Evolutionary conservation across 2,329 filamentous ascomycete genomes (phyloP).

Genomic region (Ceratocystis destructans): DNA sequence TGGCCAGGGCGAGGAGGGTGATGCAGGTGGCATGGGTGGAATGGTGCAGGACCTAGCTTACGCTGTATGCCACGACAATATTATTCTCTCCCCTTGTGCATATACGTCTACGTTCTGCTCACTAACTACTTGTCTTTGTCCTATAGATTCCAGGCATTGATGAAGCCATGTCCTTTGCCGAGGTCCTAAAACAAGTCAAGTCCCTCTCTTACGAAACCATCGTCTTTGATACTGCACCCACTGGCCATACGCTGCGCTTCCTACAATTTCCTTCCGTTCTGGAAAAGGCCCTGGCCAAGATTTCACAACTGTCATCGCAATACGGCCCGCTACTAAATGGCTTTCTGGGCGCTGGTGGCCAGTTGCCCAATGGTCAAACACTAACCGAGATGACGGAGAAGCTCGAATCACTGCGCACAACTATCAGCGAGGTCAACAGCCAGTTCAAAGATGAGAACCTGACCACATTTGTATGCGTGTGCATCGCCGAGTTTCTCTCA

Average conservation of each 20-base stretch:
- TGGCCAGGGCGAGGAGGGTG: conserved; percentile 58
- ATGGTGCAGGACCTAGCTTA: conserved; percentile 99
- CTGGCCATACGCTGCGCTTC: conserved; percentile 95
- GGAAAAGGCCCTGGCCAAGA: conserved; percentile 95
- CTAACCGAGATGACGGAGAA: conserved; percentile 86
- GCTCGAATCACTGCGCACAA: conserved; percentile 83
- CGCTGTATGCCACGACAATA: conserved; percentile 48
- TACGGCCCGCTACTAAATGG: conserved; percentile 94
- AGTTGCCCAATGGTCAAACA: conserved; percentile 80
- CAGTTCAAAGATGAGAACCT: conserved; percentile 96
- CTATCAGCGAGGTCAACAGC: conserved; percentile 87
- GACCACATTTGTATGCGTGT: conserved; percentile 95
- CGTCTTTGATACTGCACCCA: conserved; percentile 97
- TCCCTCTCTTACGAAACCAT: conserved; percentile 97
- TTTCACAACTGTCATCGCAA: conserved; percentile 83
- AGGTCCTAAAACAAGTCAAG: conserved; percentile 98
- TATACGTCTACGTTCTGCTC: conserved; percentile 6
- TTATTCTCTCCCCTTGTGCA: not conserved
- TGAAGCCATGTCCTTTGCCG: conserved; percentile 98
- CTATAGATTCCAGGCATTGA: conserved; percentile 88
- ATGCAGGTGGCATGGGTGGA: conserved; percentile 59
- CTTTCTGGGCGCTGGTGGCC: conserved; percentile 63
- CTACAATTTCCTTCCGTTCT: conserved; percentile 95
- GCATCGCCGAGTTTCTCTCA: conserved; percentile 91
- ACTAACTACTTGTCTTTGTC: not conserved